phyloP scores from a whole-genome alignment of 73 alveolate genomes.

The Blepharisma japonicum region DNA sequence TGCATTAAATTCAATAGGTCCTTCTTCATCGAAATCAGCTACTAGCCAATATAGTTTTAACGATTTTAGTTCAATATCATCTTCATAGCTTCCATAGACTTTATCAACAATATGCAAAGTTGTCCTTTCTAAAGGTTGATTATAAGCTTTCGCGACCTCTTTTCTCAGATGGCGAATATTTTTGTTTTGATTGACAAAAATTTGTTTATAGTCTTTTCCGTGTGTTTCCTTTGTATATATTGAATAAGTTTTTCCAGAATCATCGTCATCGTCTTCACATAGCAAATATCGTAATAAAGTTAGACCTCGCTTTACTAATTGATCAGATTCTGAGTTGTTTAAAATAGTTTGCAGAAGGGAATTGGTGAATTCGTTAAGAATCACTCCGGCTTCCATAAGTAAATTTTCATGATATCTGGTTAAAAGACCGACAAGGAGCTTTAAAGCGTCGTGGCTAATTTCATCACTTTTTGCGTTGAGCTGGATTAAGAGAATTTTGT shows the following conservation, averaged over 20 bases:
- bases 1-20: background rate
- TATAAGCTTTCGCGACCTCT: background rate
- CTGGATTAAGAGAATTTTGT: background rate
- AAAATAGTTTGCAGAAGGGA: background rate
- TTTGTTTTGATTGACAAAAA: slow-evolving; percentile 6
- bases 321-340: background rate
- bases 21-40: background rate
- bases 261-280: slow-evolving; percentile 8
- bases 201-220: background rate
- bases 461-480: background rate
- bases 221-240: background rate
- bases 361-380: background rate
- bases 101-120: background rate
- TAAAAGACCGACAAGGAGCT: background rate
- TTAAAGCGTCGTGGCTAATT: background rate
- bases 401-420: background rate
- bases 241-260: background rate
- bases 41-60: background rate
- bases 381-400: background rate
- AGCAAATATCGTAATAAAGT: background rate
- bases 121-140: background rate
- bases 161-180: slow-evolving; percentile 10
- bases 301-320: background rate
- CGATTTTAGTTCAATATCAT: background rate
- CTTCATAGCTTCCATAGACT: background rate